These are phyloP conservation scores for Lobosporangium transversale DNA, from an alignment of 192 early-diverging fungal species.

Conservation along the genomic window DNA sequence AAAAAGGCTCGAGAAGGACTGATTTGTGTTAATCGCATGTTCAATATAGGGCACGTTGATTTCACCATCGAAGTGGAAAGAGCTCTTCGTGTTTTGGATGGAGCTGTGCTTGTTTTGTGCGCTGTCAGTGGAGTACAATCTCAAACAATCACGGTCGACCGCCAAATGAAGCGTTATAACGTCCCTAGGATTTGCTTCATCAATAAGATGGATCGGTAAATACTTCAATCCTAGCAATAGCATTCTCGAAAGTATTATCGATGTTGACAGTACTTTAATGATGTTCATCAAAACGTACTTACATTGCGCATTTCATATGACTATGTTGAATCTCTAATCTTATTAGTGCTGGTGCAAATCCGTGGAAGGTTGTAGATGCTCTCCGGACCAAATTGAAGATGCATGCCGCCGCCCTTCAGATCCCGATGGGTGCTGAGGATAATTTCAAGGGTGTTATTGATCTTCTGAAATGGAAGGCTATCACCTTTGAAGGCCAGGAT, in stretches of 20 bases:
- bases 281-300: too few species aligned
- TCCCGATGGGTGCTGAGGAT: conserved; percentile 89
- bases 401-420: conserved; percentile 80
- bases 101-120: conserved; percentile 86
- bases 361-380: conserved; percentile 81
- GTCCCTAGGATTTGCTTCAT: conserved; percentile 89
- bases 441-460: conserved; percentile 93
- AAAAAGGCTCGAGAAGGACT: too few species aligned
- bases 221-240: too few species aligned
- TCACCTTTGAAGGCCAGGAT: conserved; percentile 89
- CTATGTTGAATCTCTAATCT: too few species aligned
- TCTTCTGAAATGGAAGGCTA: conserved; percentile 85
- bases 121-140: conserved; percentile 88
- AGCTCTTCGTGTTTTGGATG: conserved; percentile 86
- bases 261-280: too few species aligned
- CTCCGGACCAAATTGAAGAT: conserved; percentile 82
- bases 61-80: conserved; percentile 93
- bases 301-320: too few species aligned
- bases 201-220: conserved; percentile 92
- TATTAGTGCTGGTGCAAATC: conserved; percentile 80
- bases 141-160: conserved; percentile 90
- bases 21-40: too few species aligned
- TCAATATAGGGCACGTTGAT: conserved; percentile 89
- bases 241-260: too few species aligned
- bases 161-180: conserved; percentile 90